phyloP scores from a whole-genome alignment of 129 eudicot genomes.

The Centaurea solstitialis region DNA sequence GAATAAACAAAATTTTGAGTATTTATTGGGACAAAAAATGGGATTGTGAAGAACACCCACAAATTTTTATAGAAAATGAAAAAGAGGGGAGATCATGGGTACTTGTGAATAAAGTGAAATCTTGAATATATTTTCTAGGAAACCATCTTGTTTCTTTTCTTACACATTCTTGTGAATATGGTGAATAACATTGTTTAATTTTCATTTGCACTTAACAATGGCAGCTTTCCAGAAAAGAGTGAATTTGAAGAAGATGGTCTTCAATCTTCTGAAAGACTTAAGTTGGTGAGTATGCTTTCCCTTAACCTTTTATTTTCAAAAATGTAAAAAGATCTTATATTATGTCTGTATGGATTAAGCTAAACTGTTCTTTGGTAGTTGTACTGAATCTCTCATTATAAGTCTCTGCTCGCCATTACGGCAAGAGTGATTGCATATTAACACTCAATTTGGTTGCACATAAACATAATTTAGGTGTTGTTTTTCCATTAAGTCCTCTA shows the following conservation, averaged over 20 bases:
- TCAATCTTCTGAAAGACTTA: constrained; percentile 35
- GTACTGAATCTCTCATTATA: no score
- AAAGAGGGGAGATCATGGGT: neutral
- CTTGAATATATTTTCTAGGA: constrained; percentile 14
- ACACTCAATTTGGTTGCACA: neutral
- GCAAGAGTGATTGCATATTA: neutral
- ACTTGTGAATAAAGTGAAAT: constrained; percentile 14
- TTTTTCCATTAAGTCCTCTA: no score
- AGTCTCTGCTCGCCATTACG: neutral
- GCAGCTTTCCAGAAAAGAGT: constrained; percentile 66
- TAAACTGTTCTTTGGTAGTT: no score
- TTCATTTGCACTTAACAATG: constrained; percentile 28
- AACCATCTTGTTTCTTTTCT: neutral
- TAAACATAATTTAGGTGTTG: no score
- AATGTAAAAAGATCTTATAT: constrained; percentile 17
- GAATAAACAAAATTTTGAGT: neutral
- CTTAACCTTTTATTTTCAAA: neutral
- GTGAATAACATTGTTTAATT: neutral
- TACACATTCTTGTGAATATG: neutral
- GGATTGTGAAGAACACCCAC: neutral
- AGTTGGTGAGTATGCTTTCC: constrained; percentile 54
- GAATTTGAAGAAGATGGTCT: constrained; percentile 38
- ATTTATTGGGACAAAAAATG: neutral
- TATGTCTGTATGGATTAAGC: no score
- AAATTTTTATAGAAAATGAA: neutral